Base-by-base conservation (phyloP, 1,284 basidiomycete species). In the Cryptococcus jaspeensis region DNA sequence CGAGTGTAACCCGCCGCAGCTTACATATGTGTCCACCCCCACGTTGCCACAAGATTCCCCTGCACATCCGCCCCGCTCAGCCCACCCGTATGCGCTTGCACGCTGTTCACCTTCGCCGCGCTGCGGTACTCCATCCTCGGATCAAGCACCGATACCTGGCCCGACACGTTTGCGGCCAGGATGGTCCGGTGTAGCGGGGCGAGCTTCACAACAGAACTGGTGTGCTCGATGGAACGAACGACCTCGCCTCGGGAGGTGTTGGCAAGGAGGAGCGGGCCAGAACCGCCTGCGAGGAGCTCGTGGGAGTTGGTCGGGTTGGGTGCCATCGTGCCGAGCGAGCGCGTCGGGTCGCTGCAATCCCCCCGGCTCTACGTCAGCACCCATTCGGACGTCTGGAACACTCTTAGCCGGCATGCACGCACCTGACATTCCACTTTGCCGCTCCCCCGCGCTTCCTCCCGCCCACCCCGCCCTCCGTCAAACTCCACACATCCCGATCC, bases 21-120 rank as follows among this genome's bases (percentile, higher is more conserved):
- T 63, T 63, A 89, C 91, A 90, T 87, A 73, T 90, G 82, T 7
- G 88, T 87, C 79, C 87, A 88, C 3, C 93, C 93, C 66, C 92
- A 89, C 1, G 90, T 91, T 68, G 88, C 89, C 25, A 89, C 83
- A 60, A 87, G 84, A 73, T 91, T 87, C 3, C 88, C 89, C 40
- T 84, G 83, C 0, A 83, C 82, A 64, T 91, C 87, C 25, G 95
- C 81, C n/a, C 89, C 91, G 77, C 87, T 87, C 28, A 95, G 82
- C 2, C 90, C 89, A 52, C 86, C 86, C 18, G 83, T 81, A 75
- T 96, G 92, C 0, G 92, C 90, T 65, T 85, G 85, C 13, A 88
- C 83, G 5, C 83, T 64, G 67, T 80, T 71, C 83, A 83, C 43
- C 74, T 70, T 39, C 73, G 64, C 56, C 60, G 79, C 61, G 79